phyloP scores from a whole-genome alignment of 345 rosid genomes.

The Xanthoceras sorbifolium region DNA sequence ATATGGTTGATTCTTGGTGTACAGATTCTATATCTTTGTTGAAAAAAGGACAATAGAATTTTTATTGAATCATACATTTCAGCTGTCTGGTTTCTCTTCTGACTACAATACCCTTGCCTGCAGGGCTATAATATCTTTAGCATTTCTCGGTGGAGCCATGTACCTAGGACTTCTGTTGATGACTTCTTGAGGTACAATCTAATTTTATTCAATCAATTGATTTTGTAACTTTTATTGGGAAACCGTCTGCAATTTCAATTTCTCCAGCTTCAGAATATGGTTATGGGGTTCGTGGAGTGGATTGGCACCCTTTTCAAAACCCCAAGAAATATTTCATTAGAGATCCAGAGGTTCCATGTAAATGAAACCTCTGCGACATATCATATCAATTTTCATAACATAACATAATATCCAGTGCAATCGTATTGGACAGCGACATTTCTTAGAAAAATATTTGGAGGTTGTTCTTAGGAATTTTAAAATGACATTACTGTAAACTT shows the following conservation, averaged over 20 bases:
- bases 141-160: slow-evolving; percentile 54
- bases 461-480: background rate
- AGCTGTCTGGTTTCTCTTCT: background rate
- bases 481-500: background rate
- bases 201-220: background rate
- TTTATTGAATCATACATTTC: slow-evolving; percentile 3
- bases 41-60: background rate
- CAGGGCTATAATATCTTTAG: slow-evolving; percentile 67
- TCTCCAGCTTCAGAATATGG: background rate
- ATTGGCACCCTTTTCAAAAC: background rate
- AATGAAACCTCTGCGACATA: background rate
- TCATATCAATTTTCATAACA: background rate
- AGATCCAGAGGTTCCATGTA: background rate
- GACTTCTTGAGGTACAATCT: slow-evolving; percentile 48
- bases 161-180: slow-evolving; percentile 68
- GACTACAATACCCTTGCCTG: background rate
- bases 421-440: background rate
- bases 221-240: background rate
- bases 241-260: background rate
- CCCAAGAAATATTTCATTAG: background rate
- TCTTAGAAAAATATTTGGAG: background rate
- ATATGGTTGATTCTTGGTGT: background rate
- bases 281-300: background rate
- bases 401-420: background rate
- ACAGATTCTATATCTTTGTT: background rate